These are phyloP conservation scores for Colletotrichum lupini DNA, from an alignment of 2,329 filamentous ascomycete genomes.

Conservation along the genomic window DNA sequence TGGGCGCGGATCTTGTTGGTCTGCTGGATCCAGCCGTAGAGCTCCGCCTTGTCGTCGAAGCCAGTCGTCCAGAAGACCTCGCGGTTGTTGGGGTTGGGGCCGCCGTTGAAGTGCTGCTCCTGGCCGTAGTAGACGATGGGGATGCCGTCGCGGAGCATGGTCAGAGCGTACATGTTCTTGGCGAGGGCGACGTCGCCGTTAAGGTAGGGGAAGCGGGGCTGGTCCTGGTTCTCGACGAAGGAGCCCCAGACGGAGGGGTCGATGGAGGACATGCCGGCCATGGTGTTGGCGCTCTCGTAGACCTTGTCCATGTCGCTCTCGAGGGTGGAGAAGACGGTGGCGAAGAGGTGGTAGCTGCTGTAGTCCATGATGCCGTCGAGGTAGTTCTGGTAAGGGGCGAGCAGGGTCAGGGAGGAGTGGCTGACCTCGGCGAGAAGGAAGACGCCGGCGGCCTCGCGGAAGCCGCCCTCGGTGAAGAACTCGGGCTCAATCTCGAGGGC, in stretches of 20 bases:
- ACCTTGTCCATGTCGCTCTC: conserved; percentile 43
- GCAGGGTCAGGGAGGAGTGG: conserved; percentile 61
- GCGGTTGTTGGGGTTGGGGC: conserved; percentile 60
- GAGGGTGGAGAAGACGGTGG: background rate
- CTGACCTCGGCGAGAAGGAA: conserved; percentile 72
- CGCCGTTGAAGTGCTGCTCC: conserved; percentile 67
- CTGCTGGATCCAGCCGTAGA: conserved; percentile 59
- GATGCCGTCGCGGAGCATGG: conserved; percentile 69
- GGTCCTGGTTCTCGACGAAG: conserved; percentile 71
- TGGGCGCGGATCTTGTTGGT: conserved; percentile 60
- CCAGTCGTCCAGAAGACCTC: conserved; percentile 66
- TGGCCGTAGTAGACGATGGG: conserved; percentile 75
- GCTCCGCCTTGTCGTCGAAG: conserved; percentile 56
- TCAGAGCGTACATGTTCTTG: conserved; percentile 70
- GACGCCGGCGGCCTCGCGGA: conserved; percentile 64
- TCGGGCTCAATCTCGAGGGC: conserved; percentile 69
- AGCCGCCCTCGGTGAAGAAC: conserved; percentile 62
- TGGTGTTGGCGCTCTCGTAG: conserved; percentile 37
- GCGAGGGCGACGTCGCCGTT: conserved; percentile 65
- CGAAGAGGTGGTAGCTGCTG: conserved; percentile 54
- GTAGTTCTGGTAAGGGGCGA: conserved; percentile 62
- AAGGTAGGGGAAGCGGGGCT: conserved; percentile 59
- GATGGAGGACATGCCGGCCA: conserved; percentile 39
- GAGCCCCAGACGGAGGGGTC: conserved; percentile 41
- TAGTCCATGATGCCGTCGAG: conserved; percentile 72